These are phyloP conservation scores for Candida lessepsii DNA, from an alignment of 805 yeast species.

Conservation along the genomic window DNA sequence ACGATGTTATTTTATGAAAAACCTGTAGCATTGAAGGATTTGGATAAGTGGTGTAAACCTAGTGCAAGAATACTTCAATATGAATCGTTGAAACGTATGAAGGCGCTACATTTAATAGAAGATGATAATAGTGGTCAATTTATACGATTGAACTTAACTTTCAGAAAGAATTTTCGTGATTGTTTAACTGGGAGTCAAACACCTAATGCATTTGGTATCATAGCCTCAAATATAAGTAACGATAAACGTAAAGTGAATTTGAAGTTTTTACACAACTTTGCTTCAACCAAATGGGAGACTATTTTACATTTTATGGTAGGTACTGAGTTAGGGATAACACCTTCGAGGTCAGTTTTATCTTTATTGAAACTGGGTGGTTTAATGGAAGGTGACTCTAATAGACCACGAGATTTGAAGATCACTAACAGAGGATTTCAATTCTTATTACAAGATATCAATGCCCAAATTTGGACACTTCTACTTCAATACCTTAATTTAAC, in stretches of 20 bases:
- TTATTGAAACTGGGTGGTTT: conserved; percentile 77
- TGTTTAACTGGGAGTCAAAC: conserved; percentile 80
- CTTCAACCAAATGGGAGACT: conserved; percentile 88
- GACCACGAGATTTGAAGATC: conserved; percentile 51
- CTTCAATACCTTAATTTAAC: conserved; percentile 85
- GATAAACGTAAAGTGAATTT: conserved; percentile 59
- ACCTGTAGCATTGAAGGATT: conserved; percentile 62
- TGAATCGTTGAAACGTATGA: conserved; percentile 77
- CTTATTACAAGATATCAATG: conserved; percentile 83
- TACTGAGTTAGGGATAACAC: conserved; percentile 65
- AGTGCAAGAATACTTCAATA: conserved; percentile 57
- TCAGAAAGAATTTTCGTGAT: conserved; percentile 70
- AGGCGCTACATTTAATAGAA: conserved; percentile 69
- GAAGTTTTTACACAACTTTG: conserved; percentile 73
- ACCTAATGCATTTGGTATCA: conserved; percentile 73
- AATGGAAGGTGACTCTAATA: conserved; percentile 63
- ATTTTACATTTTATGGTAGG: conserved; percentile 98
- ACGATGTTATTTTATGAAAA: conserved; percentile 79
- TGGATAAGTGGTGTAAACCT: conserved; percentile 75
- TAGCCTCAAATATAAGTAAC: conserved; percentile 45
- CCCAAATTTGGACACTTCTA: conserved; percentile 91
- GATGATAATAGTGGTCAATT: conserved; percentile 51
- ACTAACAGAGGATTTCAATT: conserved; percentile 95
- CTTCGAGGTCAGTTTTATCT: conserved; percentile 79
- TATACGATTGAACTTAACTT: conserved; percentile 65